Percentiles rank a stretch among this genome's conserved stretches.
Evolutionary conservation across 2,329 filamentous ascomycete genomes (phyloP).

Genomic region (Aureobasidium zeae): DNA sequence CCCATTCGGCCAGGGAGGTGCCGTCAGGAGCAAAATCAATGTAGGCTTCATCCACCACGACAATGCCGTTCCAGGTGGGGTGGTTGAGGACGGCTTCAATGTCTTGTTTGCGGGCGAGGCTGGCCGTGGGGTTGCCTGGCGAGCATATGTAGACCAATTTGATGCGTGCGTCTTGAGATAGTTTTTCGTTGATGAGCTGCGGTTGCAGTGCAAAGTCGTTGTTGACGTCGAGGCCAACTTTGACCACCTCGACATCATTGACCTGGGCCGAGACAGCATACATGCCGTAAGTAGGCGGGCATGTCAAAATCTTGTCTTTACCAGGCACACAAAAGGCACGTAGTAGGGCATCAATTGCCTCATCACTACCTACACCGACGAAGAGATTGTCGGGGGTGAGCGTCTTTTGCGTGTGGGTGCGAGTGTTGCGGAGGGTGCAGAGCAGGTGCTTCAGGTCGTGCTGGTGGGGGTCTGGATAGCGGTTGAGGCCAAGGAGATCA

Average conservation of each 20-base stretch:
- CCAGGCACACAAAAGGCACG: slow-evolving; percentile 87
- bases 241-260: slow-evolving; percentile 81
- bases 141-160: slow-evolving; percentile 92
- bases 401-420: slow-evolving; percentile 63
- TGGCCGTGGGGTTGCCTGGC: slow-evolving; percentile 87
- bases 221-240: slow-evolving; percentile 67
- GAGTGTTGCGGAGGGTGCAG: slow-evolving; percentile 78
- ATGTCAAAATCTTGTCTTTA: slow-evolving; percentile 82
- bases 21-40: slow-evolving; percentile 81
- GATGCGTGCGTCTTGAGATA: slow-evolving; percentile 57
- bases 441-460: slow-evolving; percentile 73
- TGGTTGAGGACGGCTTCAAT: slow-evolving; percentile 67
- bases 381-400: slow-evolving; percentile 79
- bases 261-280: slow-evolving; percentile 89
- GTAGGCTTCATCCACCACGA: slow-evolving; percentile 92
- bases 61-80: slow-evolving; percentile 88
- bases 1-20: slow-evolving; percentile 81
- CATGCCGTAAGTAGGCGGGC: slow-evolving; percentile 97
- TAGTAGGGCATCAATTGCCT: slow-evolving; percentile 89
- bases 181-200: slow-evolving; percentile 53
- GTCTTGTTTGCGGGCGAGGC: slow-evolving; percentile 65
- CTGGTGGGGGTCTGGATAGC: slow-evolving; percentile 96
- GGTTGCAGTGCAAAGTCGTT: slow-evolving; percentile 68
- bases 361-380: slow-evolving; percentile 90
- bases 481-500: slow-evolving; percentile 74